Evolutionary conservation across 805 yeast genomes (phyloP), one percentile per base, ranked within the genome.

Genomic region (Wickerhamiella brachini): DNA sequence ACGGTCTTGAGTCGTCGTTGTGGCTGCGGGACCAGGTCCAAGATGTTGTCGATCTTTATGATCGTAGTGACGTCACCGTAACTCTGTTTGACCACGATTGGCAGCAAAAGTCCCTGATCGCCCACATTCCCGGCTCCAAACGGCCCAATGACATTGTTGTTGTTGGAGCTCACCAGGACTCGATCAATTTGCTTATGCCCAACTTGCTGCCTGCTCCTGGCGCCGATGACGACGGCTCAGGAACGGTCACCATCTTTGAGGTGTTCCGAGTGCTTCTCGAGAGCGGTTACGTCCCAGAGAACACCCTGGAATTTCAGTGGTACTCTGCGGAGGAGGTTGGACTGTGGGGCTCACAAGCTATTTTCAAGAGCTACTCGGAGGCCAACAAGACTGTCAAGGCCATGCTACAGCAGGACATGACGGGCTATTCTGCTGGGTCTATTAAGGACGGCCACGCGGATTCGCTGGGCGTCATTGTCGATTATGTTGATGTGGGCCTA

Each of bases 271-370:
- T 84, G 15, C 67, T 86, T 24, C 65, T 76, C 7, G 70, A 68
- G 37, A 55, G 65, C 22, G 68, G 71, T 0, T 73, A 74, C 57
- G 59, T 67, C 52, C 87, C 89, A 13, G 68, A 74, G 44, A 85
- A 87, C 66, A 78, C 95, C 0, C 67, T 90, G 18, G 95, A 90
- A 65, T 89, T 90, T 70, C 97, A 90, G 68, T 90, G 87, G 73
- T 90, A 87, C 69, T 78, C 95, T 24, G 97, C 95, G 1, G 97
- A 90, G 69, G 97, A 90, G 72, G 88, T 86, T 54, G 97, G 96
- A 0, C 69, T 86, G 51, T 70, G 85, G 49, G 97, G 97, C 1
- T 86, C 95, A 4, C 74, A 79, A 56, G 95, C 85, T 54, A 77
- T 90, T 10, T 85, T 85, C 65, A 66, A 76, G 9, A 65, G 68